Evolutionary conservation across 495 filamentous ascomycete species (phyloP).

Genomic region (Staphylotrichum longicolle): DNA sequence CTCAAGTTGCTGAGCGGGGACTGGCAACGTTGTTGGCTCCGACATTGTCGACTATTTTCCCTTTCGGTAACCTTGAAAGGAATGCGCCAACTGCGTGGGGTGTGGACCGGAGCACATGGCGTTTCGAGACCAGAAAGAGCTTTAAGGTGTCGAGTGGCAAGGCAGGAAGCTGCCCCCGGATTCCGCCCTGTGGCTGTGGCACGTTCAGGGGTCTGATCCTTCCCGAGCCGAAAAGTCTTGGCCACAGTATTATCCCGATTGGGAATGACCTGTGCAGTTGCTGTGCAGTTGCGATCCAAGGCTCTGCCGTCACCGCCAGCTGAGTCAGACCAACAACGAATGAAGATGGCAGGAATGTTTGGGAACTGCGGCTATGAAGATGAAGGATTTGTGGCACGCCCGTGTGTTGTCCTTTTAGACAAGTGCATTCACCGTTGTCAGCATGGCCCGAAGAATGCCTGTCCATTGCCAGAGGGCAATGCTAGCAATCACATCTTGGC

Average conservation of each 20-base stretch:
- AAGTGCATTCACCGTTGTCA: no score
- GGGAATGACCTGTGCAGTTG: conserved; percentile 2
- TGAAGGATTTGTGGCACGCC: no score
- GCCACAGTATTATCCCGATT: conserved; percentile 13
- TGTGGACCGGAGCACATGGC: no score
- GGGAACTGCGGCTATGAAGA: no score
- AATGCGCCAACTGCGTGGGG: no score
- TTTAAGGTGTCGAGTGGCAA: background rate
- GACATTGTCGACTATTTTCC: conserved; percentile 14
- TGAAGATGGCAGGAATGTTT: no score
- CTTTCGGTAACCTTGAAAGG: background rate
- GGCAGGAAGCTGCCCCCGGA: background rate
- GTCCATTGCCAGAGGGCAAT: no score
- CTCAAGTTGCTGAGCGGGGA: background rate
- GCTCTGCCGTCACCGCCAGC: background rate
- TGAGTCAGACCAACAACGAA: background rate
- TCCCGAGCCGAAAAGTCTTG: conserved; percentile 12
- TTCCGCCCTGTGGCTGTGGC: conserved; percentile 13
- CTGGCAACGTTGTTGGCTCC: background rate
- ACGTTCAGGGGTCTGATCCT: background rate
- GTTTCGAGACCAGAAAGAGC: no score
- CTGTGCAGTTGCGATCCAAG: no score
- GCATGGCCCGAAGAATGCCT: no score
- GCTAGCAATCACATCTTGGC: no score
- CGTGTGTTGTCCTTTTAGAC: no score